Evolutionary conservation across 2,329 filamentous ascomycete species (phyloP), one percentile per base, ranked within the genome.

Genomic region (Botrytis fabae): DNA sequence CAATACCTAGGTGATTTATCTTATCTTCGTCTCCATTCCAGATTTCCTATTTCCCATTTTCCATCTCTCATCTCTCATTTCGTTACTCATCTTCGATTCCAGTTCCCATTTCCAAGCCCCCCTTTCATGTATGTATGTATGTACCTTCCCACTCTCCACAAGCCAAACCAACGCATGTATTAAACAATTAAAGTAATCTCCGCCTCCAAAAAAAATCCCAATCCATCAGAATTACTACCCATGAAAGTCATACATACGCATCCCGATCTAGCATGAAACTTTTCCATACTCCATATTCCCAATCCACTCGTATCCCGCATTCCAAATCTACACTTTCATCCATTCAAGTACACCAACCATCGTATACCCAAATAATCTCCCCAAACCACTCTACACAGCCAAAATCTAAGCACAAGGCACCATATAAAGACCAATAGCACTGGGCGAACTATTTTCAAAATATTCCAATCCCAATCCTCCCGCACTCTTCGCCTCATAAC

Each of bases 361-460:
- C n/a, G n/a, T 28, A 57, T 60, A 42, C 25, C 46, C 66, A 69
- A 46, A 32, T 25, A 60, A 61, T 1, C 12, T 35, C 8, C 12
- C 7, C 25, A 14, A 22, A 7, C 5, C 8, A 1, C 35, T 18
- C 22, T 20, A 4, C 38, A 63, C 40, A n/a, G 28, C 16, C n/a
- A 18, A 9, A 35, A 44, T 32, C 12, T 61, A 72, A n/a, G 48
- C 42, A 51, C 75, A 77, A 32, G 66, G 32, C 10, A 76, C 76
- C 46, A 84, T 80, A 75, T 81, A 84, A 74, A 84, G 73, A 14
- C 83, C 83, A 70, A 84, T 79, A 28, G 83, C 82, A 60, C 81
- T 82, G 3, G 82, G 82, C 76, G 90, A 90, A 77, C 83, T 91
- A 79, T 92, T 89, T 81, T 93, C 85, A 83, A 92, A 91, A 81